Evolutionary conservation across 2,329 filamentous ascomycete genomes (phyloP).

Genomic region (Talaromyces sp.): DNA sequence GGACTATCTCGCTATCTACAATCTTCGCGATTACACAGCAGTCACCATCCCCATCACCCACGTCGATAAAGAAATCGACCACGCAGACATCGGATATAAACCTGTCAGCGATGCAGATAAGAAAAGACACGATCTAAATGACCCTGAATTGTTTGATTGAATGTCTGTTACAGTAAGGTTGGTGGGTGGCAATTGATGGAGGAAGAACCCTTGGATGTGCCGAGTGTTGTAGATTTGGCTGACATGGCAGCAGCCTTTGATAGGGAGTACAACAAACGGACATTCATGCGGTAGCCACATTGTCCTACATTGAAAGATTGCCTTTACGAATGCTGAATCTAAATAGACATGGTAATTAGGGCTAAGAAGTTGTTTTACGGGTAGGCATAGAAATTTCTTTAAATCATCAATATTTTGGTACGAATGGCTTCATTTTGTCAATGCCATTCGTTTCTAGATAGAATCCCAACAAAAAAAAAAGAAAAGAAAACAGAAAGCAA

Average conservation of each 20-base stretch:
- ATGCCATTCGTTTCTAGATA: background rate
- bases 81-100: background rate
- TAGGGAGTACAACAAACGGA: too few relatives aligned
- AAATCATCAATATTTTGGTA: background rate
- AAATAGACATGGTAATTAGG: too few relatives aligned
- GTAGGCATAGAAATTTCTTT: background rate
- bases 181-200: background rate
- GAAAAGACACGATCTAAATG: background rate
- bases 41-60: background rate
- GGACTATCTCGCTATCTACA: background rate
- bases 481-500: conserved; percentile 1
- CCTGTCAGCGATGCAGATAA: background rate
- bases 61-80: background rate
- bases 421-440: background rate
- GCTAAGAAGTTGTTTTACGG: too few relatives aligned
- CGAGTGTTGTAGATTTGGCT: background rate
- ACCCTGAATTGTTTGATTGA: background rate
- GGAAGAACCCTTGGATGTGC: background rate
- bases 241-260: too few relatives aligned
- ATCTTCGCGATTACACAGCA: background rate
- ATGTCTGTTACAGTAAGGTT: background rate
- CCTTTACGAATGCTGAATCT: too few relatives aligned
- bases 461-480: background rate
- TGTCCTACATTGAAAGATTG: too few relatives aligned
- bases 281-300: too few relatives aligned